Percentiles rank a stretch among this genome's conserved stretches.
Conservation (phyloP, 306 rosid genomes). For the Fragaria ananassa region DNA sequence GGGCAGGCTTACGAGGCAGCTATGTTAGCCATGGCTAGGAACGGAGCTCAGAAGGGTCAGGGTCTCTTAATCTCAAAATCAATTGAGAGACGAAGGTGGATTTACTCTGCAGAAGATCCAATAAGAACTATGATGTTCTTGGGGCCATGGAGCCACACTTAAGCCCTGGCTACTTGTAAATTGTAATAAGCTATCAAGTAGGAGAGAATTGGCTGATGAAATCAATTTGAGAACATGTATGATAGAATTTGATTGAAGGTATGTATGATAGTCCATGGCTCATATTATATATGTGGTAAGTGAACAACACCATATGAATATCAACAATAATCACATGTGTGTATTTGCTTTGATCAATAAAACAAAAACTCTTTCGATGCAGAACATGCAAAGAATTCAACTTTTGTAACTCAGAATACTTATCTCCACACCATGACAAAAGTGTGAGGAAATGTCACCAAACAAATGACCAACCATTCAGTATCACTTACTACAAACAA, state of each 20-base stretch:
- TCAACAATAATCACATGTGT: background rate
- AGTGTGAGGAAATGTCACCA: background rate
- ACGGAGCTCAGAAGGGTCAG: background rate
- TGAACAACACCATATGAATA: background rate
- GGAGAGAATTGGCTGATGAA: background rate
- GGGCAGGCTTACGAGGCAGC: slow-evolving; percentile 27
- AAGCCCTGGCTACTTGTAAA: background rate
- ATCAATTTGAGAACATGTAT: background rate
- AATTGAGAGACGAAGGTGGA: slow-evolving; percentile 34
- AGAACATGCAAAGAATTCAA: background rate
- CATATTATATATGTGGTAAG: background rate
- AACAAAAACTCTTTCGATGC: background rate
- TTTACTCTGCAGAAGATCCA: slow-evolving; percentile 39
- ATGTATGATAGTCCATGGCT: slow-evolving; percentile 4
- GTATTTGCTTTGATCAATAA: background rate
- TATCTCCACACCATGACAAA: background rate
- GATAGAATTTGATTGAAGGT: background rate
- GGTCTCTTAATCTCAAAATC: slow-evolving; percentile 20
- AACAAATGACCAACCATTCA: background rate
- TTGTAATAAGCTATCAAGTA: slow-evolving; percentile 1
- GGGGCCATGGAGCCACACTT: slow-evolving; percentile 54
- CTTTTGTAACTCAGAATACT: background rate
- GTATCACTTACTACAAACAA: background rate
- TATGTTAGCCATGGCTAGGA: slow-evolving; percentile 15
- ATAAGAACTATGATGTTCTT: slow-evolving; percentile 50